Evolutionary conservation across 352 stramenopile genomes (phyloP), one percentile per base, ranked within the genome.

Genomic region (Phytophthora cajani): DNA sequence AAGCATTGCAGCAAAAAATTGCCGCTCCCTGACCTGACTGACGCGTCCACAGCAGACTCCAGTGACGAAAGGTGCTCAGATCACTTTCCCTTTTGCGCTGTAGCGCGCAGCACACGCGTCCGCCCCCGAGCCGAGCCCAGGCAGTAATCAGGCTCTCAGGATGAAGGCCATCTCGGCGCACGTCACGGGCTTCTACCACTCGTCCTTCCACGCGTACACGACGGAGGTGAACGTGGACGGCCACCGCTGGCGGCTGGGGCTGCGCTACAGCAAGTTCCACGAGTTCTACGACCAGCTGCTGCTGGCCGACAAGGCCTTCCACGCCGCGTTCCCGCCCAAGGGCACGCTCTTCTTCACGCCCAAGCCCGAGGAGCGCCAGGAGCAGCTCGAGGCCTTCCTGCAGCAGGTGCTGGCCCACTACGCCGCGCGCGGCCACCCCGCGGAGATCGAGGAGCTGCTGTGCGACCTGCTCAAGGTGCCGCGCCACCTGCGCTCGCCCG

Each of bases 211-310:
- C 67, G 81, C 82, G 55, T 90, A 90, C 74, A 88, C 80, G 58
- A 90, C 82, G 10, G 73, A 90, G 62, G 76, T 90, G 50, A 67
- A 44, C 16, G 69, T 81, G 33, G 72, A 76, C 56, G 67, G 71
- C 54, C 74, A 82, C 63, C 72, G 72, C 49, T 82, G 74, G 69
- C 75, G 75, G 8, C 72, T 93, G 11, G 70, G 69, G 5, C 67
- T 93, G 36, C 86, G 86, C 63, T 93, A 92, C 80, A 89, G 80
- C 73, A 83, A 81, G 25, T 91, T 91, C 64, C 74, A 79, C 60
- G 71, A 76, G 14, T 87, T 86, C 56, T 90, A 91, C 69, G 58
- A 69, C 65, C 73, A 85, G 61, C 67, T 93, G 47, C 42, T 78
- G 44, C 67, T 72, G 7, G 36, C 64, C n/a, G 81, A 82, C 44